Base-by-base conservation (phyloP, 805 yeast genomes). In the Lipomyces yamanashiensis region DNA sequence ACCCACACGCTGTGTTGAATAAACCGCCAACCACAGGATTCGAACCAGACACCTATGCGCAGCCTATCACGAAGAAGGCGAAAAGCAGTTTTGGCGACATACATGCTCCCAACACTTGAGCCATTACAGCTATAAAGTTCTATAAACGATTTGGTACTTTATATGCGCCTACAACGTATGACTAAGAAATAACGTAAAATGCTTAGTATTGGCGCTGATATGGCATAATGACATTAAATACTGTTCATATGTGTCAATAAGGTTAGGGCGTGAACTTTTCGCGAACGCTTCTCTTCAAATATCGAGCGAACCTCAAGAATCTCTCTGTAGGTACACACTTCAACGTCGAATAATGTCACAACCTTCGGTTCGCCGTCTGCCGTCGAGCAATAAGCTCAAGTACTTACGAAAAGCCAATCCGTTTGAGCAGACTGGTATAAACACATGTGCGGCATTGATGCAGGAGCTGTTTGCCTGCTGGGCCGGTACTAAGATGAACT, bases 11-110 rank as follows among this genome's bases (percentile, higher is more conserved):
- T 23, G 34, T 43, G 61, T 39, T 37, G 58, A 37, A 53, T 53
- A 36, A 23, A 50, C 54, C 67, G 61, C 57, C 67, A 36, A 61
- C 68, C 68, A 64, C 66, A 64, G 43, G 66, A 64, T 61, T 64
- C 68, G 68, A 64, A 64, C 68, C 68, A 66, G 68, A 52, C 68
- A 54, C 37, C 53, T 41, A 7, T 44, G 52, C 45, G 54, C 59
- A 56, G 68, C 58, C 54, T 6, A 17, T n/a, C 17, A 41, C 7
- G n/a, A 54, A 12, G 23, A 34, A 40, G 48, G 48, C 66, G 63
- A 58, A 43, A 49, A 34, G 61, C 58, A 45, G 28, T 39, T 21
- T 15, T 23, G 47, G 23, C 41, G 40, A 58, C 33, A 39, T 33
- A 52, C 62, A 21, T 54, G 28, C 64, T 61, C 48, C 68, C 59